A percentile compares a stretch with the other conserved stretches of the same genome.
phyloP scores from a whole-genome alignment of 805 yeast genomes.

The Saccharomycopsis sp. region DNA sequence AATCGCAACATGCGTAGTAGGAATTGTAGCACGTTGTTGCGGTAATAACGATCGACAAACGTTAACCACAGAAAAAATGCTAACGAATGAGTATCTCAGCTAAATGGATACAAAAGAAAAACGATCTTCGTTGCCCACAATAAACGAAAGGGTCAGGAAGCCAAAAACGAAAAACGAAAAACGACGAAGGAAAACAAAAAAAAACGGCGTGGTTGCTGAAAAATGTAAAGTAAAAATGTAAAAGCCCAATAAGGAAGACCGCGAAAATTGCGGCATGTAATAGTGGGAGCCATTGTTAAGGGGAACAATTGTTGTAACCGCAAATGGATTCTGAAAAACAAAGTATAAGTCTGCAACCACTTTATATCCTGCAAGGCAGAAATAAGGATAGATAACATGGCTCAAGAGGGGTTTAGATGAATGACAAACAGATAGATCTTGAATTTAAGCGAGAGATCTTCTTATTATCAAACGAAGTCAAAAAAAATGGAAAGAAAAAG shows the following conservation, averaged over 20 bases:
- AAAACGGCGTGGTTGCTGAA: not conserved
- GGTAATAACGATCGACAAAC: not conserved
- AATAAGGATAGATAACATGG: not conserved
- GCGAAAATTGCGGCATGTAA: not conserved
- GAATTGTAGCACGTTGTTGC: not conserved
- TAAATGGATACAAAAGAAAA: not conserved
- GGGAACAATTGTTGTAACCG: not conserved
- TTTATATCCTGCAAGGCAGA: not conserved
- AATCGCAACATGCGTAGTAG: not conserved
- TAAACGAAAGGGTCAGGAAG: not conserved
- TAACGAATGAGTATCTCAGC: not conserved
- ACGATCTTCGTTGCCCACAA: not conserved
- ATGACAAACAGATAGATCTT: not conserved
- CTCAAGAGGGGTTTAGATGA: not conserved
- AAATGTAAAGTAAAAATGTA: not conserved
- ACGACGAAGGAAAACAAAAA: not conserved
- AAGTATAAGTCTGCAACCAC: not conserved
- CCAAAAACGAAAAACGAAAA: not conserved
- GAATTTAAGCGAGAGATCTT: not conserved
- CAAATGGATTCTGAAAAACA: not conserved
- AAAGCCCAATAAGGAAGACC: not conserved
- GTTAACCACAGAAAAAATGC: not conserved
- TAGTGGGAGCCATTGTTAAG: not conserved
- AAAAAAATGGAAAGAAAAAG: not conserved
- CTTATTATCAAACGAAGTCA: not conserved